Evolutionary conservation across 1,284 basidiomycete species (phyloP).

Genomic region (Leccinum fallax): DNA sequence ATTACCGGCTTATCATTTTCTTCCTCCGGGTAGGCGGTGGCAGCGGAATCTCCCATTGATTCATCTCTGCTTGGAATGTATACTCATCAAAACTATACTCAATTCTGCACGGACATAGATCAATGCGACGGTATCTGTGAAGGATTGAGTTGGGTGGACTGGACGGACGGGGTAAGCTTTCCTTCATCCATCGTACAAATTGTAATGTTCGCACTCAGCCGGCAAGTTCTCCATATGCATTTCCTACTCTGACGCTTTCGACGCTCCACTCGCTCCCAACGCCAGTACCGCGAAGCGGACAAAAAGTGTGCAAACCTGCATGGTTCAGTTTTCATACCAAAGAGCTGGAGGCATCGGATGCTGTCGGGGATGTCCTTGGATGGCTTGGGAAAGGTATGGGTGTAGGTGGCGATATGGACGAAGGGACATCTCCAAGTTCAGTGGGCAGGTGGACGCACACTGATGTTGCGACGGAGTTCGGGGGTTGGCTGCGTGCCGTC

Average conservation of each 20-base stretch:
- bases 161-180: constrained; percentile 66
- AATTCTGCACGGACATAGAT: constrained; percentile 81
- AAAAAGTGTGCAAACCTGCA: constrained; percentile 79
- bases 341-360: constrained; percentile 60
- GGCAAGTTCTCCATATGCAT: constrained; percentile 78
- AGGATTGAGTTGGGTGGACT: constrained; percentile 81
- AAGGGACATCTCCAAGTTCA: constrained; percentile 27
- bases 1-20: not conserved
- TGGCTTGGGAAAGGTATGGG: constrained; percentile 50
- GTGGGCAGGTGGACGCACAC: constrained; percentile 54
- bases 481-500: constrained; percentile 57
- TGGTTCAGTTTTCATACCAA: constrained; percentile 64
- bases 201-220: constrained; percentile 55
- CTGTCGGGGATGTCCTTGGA: constrained; percentile 52
- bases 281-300: constrained; percentile 76
- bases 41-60: constrained; percentile 89
- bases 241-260: constrained; percentile 79
- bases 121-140: constrained; percentile 75
- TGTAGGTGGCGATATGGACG: constrained; percentile 17
- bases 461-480: constrained; percentile 60
- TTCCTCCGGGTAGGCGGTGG: constrained; percentile 56
- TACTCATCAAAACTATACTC: constrained; percentile 64
- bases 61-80: constrained; percentile 68
- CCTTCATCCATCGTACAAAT: not conserved
- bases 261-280: constrained; percentile 84